Evolutionary conservation across 768 basidiomycete genomes (phyloP).

Genomic region (Lyophyllum decastes): DNA sequence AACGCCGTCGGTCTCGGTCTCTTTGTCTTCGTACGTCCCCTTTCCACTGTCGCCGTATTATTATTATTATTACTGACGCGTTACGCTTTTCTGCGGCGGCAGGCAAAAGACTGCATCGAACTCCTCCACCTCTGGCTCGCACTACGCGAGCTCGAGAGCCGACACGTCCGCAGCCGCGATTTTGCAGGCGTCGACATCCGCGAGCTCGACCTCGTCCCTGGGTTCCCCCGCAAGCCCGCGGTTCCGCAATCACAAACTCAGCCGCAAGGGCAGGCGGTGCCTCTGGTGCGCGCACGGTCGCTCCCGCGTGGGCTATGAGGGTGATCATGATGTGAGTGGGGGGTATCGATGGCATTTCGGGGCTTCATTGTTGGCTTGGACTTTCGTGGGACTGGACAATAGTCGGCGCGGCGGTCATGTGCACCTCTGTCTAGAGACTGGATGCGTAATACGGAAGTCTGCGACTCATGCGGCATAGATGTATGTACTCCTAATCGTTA

Average conservation of each 20-base stretch:
- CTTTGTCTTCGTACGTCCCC: conserved; percentile 58
- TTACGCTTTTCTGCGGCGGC: not conserved
- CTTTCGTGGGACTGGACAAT: too few relatives aligned
- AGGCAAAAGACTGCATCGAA: conserved; percentile 71
- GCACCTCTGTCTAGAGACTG: too few relatives aligned
- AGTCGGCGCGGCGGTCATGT: too few relatives aligned
- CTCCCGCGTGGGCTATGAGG: not conserved
- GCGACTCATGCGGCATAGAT: too few relatives aligned
- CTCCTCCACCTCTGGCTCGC: conserved; percentile 69
- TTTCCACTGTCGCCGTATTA: not conserved
- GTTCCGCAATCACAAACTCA: not conserved
- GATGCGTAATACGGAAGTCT: too few relatives aligned
- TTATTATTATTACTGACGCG: not conserved
- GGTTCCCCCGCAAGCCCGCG: conserved; percentile 7
- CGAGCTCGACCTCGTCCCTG: conserved; percentile 63
- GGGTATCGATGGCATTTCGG: too few relatives aligned
- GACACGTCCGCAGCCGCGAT: conserved; percentile 66
- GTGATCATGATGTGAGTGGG: not conserved
- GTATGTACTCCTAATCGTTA: too few relatives aligned
- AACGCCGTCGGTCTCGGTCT: conserved; percentile 69
- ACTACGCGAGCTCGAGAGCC: conserved; percentile 70
- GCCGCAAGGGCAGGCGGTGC: too few relatives aligned
- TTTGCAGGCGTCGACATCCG: conserved; percentile 72
- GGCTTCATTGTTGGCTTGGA: too few relatives aligned
- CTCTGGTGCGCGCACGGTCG: too few relatives aligned